These are phyloP conservation scores for Talaromyces sp. DNA, from an alignment of 2,329 filamentous ascomycete species.

Conservation along the genomic window DNA sequence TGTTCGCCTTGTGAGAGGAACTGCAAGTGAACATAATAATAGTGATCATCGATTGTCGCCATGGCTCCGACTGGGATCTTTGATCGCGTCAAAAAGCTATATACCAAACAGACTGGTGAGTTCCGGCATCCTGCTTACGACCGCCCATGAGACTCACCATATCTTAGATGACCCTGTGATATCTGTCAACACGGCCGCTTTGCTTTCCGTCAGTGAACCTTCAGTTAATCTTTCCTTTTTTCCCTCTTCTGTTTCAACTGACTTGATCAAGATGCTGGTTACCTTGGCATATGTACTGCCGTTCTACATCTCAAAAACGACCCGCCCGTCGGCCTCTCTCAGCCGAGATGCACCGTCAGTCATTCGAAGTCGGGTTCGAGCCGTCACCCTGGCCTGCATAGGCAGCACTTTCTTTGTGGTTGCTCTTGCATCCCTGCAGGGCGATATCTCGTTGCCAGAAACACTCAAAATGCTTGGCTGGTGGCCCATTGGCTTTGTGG, in stretches of 20 bases:
- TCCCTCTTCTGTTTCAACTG: background rate
- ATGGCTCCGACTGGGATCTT: conserved; percentile 32
- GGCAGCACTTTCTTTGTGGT: conserved; percentile 63
- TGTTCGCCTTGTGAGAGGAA: background rate
- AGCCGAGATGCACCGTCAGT: conserved; percentile 84
- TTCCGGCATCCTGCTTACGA: background rate
- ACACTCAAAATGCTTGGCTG: conserved; percentile 69
- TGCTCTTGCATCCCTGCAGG: conserved; percentile 55
- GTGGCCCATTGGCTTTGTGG: conserved; percentile 67
- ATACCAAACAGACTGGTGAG: conserved; percentile 26
- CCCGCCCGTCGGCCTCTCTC: conserved; percentile 71
- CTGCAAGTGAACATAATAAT: background rate
- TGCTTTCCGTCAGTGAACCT: conserved; percentile 33
- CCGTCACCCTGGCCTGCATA: conserved; percentile 70
- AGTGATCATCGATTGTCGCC: background rate
- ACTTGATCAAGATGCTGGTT: conserved; percentile 59
- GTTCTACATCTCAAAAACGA: conserved; percentile 76
- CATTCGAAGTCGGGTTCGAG: conserved; percentile 78
- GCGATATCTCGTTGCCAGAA: conserved; percentile 45
- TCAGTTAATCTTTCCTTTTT: background rate
- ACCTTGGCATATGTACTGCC: conserved; percentile 87
- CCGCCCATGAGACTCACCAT: background rate
- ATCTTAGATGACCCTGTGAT: conserved; percentile 6
- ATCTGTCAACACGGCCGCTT: conserved; percentile 22
- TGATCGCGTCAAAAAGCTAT: conserved; percentile 27